A percentile compares a stretch with the other conserved stretches of the same genome.
Conservation (phyloP, 2,329 filamentous ascomycete species). For the Hypocrella siamensis region DNA sequence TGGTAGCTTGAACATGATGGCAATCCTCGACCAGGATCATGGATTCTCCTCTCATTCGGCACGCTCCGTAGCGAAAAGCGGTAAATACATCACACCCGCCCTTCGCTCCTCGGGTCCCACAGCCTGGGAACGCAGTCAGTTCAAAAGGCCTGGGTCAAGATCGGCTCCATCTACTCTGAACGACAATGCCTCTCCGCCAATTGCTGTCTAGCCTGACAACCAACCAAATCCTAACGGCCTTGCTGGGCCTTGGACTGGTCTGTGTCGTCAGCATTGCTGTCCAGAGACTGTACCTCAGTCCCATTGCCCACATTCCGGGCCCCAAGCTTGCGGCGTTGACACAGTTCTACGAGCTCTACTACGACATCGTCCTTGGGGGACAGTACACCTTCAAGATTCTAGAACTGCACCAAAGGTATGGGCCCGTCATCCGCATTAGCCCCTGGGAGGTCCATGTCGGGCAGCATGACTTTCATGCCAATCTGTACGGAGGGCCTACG, state of each 20-base stretch:
- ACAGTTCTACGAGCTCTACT: slow-evolving; percentile 25
- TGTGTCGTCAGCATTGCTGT: slow-evolving; percentile 14
- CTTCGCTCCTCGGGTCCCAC: no score
- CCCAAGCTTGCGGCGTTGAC: slow-evolving; percentile 22
- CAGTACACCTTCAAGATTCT: slow-evolving; percentile 25
- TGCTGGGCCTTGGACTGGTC: slow-evolving; percentile 12
- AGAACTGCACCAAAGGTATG: slow-evolving; percentile 25
- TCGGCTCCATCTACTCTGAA: no score
- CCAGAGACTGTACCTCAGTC: slow-evolving; percentile 20
- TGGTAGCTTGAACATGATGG: no score
- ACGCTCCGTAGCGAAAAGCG: no score
- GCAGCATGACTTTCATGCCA: slow-evolving; percentile 21
- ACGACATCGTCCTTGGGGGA: slow-evolving; percentile 24
- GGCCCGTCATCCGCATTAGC: slow-evolving; percentile 22
- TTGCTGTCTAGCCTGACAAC: slow-evolving; percentile 9
- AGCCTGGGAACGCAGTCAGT: no score
- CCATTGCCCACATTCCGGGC: slow-evolving; percentile 21
- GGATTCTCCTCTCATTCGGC: no score
- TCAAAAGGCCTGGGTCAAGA: no score
- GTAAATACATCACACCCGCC: no score
- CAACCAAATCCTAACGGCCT: slow-evolving; percentile 11
- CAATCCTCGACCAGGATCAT: no score
- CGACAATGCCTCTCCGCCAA: slow-evolving; percentile 7
- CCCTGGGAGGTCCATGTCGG: slow-evolving; percentile 23
- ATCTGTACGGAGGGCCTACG: slow-evolving; percentile 18